phyloP scores from a whole-genome alignment of 1,139 yeast genomes.

The Blastobotrys elegans region DNA sequence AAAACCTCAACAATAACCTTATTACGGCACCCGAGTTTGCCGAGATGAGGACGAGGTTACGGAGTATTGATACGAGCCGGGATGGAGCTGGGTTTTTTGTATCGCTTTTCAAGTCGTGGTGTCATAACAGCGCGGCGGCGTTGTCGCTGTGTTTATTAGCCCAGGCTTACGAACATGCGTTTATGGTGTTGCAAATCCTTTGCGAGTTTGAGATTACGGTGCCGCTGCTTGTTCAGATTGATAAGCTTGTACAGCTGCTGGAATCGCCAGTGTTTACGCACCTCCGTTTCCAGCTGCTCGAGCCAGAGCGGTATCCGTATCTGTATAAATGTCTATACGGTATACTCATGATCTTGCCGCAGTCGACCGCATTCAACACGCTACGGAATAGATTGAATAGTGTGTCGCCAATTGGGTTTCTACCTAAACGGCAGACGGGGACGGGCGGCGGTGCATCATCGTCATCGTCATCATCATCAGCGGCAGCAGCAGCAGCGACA shows the following conservation, averaged over 20 bases:
- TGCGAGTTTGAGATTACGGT: slow-evolving; percentile 73
- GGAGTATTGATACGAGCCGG: slow-evolving; percentile 43
- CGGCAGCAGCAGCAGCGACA: slow-evolving; percentile 6
- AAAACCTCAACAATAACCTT: slow-evolving; percentile 79
- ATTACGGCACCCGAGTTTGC: slow-evolving; percentile 84
- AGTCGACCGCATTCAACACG: slow-evolving; percentile 84
- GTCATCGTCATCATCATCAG: not conserved
- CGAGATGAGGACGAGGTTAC: slow-evolving; percentile 62
- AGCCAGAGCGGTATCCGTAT: slow-evolving; percentile 78
- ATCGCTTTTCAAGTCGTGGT: slow-evolving; percentile 83
- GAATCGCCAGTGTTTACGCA: slow-evolving; percentile 90
- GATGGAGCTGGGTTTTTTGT: slow-evolving; percentile 74
- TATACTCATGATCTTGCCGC: slow-evolving; percentile 89
- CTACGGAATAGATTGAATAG: slow-evolving; percentile 71
- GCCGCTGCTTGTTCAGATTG: slow-evolving; percentile 68
- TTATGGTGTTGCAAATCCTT: slow-evolving; percentile 65
- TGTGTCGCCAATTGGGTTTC: slow-evolving; percentile 40
- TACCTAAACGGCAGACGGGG: slow-evolving; percentile 16
- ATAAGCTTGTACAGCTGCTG: slow-evolving; percentile 70
- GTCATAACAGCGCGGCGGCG: slow-evolving; percentile 86
- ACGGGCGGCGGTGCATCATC: not conserved
- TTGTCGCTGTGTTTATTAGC: slow-evolving; percentile 81
- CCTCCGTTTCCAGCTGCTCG: slow-evolving; percentile 77
- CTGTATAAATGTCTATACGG: slow-evolving; percentile 89
- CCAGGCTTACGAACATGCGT: slow-evolving; percentile 86